Evolutionary conservation across 345 rosid genomes (phyloP), one percentile per base, ranked within the genome.

Genomic region (Moricandia moricandioides): DNA sequence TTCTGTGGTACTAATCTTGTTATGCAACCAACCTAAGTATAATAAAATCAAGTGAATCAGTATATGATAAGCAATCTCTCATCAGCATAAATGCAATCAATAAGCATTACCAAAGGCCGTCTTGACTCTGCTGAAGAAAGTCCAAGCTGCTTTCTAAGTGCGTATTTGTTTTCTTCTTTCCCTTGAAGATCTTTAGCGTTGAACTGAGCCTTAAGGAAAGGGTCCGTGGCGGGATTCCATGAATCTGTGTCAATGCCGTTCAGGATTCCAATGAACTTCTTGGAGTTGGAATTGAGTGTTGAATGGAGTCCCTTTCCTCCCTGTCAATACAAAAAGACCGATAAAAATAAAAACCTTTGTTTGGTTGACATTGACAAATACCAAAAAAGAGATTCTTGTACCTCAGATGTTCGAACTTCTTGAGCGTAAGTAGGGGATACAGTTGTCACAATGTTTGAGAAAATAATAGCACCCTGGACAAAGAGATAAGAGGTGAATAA

Each of bases 1-100:
- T 95, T 95, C 64, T 95, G 99, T 37, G 99, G 99, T 61, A 95
- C 99, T 83, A 91, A 82, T 80, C 99, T 88, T 73, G 99, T 90
- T 65, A 95, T 86, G 87, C 99, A 91, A 76, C 99, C 96, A 62
- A 95, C 96, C 98, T 94, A 30, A 7, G 8, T 4, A 60, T n/a
- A 13, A 39, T 39, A 10, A 37, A 59, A 10, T 72, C 6, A 54
- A 62, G 52, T 52, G 65, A 66, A 60, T 67, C 39, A 14, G n/a
- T n/a, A 16, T 16, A 26, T 40, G 45, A 8, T 14, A 63, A 79
- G 17, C n/a, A 69, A 47, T 61, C 69, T 65, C 51, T 59, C 30
- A 52, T 9, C 6, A 7, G 5, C 0, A 2, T 56, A 59, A 33
- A 55, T 12, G 35, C 0, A 8, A 67, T 70, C 66, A 72, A 30